Conservation (phyloP, 1,284 basidiomycete genomes). For the Puccinia horiana region DNA sequence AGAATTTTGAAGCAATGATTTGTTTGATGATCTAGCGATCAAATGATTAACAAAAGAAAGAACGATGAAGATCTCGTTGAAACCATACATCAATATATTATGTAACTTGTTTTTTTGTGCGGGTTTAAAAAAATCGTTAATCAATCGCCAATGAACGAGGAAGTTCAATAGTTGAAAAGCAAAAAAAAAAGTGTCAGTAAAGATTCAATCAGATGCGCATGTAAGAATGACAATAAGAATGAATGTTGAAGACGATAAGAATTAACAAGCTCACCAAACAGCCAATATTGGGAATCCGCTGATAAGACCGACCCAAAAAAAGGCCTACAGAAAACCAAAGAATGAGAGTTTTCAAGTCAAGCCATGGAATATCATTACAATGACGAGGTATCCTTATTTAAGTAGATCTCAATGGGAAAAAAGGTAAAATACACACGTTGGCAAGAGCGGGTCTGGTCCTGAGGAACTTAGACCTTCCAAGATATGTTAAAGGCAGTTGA, state of each 20-base stretch:
- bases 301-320: slow-evolving; percentile 35
- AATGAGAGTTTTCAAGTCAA: not conserved
- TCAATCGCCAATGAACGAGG: not conserved
- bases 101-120: not conserved
- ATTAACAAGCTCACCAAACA: slow-evolving; percentile 27
- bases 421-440: slow-evolving; percentile 54
- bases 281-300: slow-evolving; percentile 34
- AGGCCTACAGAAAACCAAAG: not conserved
- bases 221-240: not conserved
- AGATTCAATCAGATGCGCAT: not conserved
- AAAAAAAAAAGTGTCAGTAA: not conserved
- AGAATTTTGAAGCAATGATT: too few relatives aligned
- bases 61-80: too few relatives aligned
- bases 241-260: not conserved
- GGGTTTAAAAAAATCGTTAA: not conserved
- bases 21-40: too few relatives aligned
- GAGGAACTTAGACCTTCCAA: slow-evolving; percentile 74
- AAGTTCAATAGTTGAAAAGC: not conserved
- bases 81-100: not conserved
- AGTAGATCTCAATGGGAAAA: not conserved
- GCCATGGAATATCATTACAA: not conserved
- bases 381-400: too few relatives aligned
- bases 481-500: slow-evolving; percentile 85
- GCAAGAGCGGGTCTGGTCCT: slow-evolving; percentile 74
- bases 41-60: too few relatives aligned